Conservation (phyloP, 176 grass and related monocot genomes). For the Zea luxurians region DNA sequence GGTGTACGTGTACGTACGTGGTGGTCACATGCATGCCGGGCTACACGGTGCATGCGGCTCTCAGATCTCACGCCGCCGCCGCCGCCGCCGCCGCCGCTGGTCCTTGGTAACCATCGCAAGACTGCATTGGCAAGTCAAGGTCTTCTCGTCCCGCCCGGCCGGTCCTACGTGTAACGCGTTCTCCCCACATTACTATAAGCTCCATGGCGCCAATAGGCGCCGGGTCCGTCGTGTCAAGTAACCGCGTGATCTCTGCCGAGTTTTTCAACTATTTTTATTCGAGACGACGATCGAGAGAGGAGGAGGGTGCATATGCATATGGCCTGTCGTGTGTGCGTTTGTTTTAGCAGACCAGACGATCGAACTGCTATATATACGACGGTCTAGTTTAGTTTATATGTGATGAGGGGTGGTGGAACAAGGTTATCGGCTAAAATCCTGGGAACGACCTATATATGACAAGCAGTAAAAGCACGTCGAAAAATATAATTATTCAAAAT, state of each 20-base stretch:
- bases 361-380: constrained; percentile 21
- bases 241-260: constrained; percentile 42
- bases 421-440: too few species aligned
- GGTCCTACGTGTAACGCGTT: constrained; percentile 53
- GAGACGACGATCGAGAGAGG: background rate
- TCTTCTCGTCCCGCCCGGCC: too few species aligned
- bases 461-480: too few species aligned
- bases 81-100: background rate
- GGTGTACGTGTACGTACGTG: too few species aligned
- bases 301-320: background rate
- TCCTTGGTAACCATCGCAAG: constrained; percentile 1
- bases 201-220: background rate
- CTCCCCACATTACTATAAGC: constrained; percentile 4
- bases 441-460: too few species aligned
- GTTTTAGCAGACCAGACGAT: background rate
- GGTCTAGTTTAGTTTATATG: background rate
- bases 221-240: constrained; percentile 32
- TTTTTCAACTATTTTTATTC: background rate
- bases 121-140: constrained; percentile 41
- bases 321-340: background rate
- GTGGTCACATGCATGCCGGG: constrained; percentile 29
- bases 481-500: too few species aligned
- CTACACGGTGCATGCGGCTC: background rate
- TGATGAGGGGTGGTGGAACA: too few species aligned
- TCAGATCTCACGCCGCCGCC: background rate